phyloP scores from a whole-genome alignment of 2,329 filamentous ascomycete genomes.

The Colletotrichum tanaceti region DNA sequence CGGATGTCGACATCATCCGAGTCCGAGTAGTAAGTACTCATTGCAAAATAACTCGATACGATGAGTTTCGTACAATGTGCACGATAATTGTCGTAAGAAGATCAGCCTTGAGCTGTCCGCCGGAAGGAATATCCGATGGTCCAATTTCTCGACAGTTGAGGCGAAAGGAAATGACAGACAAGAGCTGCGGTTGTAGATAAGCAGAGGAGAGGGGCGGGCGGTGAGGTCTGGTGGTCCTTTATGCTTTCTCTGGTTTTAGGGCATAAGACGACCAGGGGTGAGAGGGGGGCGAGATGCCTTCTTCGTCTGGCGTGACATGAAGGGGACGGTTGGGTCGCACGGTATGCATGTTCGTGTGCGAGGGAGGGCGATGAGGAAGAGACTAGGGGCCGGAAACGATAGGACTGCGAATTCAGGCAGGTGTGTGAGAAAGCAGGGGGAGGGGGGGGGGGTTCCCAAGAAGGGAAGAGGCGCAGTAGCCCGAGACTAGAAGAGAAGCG shows the following conservation, averaged over 20 bases:
- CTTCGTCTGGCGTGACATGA: conserved; percentile 14
- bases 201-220: neutral
- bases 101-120: neutral
- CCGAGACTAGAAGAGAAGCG: neutral
- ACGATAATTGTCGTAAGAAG: neutral
- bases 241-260: conserved; percentile 33
- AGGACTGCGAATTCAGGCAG: neutral
- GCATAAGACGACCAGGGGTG: conserved; percentile 3
- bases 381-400: neutral
- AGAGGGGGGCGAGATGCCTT: conserved; percentile 20
- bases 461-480: neutral
- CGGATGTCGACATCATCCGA: conserved; percentile 68
- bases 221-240: conserved; percentile 24
- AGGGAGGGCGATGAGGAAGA: neutral
- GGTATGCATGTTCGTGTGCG: neutral
- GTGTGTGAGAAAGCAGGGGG: neutral
- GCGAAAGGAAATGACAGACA: neutral
- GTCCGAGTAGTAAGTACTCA: conserved; percentile 59
- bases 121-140: neutral
- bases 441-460: neutral
- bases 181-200: neutral
- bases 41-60: conserved; percentile 27
- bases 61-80: neutral
- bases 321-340: conserved; percentile 5
- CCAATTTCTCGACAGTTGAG: neutral